Evolutionary conservation across 2,329 filamentous ascomycete genomes (phyloP), one percentile per base, ranked within the genome.

Genomic region (Cercospora sesami): DNA sequence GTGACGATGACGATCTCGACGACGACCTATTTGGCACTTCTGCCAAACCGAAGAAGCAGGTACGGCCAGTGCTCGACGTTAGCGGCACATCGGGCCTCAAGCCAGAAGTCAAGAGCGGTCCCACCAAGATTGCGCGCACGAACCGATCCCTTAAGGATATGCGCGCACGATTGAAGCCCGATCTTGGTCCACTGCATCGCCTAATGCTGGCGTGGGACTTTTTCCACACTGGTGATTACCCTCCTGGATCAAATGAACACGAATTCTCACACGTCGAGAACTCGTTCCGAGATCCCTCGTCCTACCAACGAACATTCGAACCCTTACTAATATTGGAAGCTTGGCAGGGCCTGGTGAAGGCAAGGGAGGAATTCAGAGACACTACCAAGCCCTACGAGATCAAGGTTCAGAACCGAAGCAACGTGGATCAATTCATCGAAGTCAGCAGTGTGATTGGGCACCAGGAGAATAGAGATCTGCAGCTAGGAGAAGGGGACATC

Each of bases 201-300:
- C 90, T 90, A 18, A 93, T 99, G 61, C 86, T 99, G 3, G 87
- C 91, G 65, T 99, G 95, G 95, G 92, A 99, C 72, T 96, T 96
- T 72, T 99, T 97, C 79, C 91, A 97, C 75, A 83, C 89, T 57
- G 93, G 93, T 30, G 92, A 94, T 75, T 91, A 94, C 68, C 95
- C 95, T 5, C 94, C 95, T 0, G 86, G 85, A 66, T 85, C 86
- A 5, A 90, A 87, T 62, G 88, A 88, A 16, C 89, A 89, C 59
- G 85, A 88, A 55, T 96, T 94, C 76, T 88, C 86, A 58, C 84
- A 88, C 64, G 94, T 99, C 10, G 89, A 90, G 5, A 90, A 92
- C 69, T 88, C 87, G 0, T 99, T 97, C 80, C 79, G 83, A 30
- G 89, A 93, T 73, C 91, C 93, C 0, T 82, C 82, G 53, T 89